A percentile compares a stretch with the other conserved stretches of the same genome.
These are phyloP conservation scores for Chalaropsis thielavioides DNA, from an alignment of 2,329 filamentous ascomycete genomes.

Conservation along the genomic window DNA sequence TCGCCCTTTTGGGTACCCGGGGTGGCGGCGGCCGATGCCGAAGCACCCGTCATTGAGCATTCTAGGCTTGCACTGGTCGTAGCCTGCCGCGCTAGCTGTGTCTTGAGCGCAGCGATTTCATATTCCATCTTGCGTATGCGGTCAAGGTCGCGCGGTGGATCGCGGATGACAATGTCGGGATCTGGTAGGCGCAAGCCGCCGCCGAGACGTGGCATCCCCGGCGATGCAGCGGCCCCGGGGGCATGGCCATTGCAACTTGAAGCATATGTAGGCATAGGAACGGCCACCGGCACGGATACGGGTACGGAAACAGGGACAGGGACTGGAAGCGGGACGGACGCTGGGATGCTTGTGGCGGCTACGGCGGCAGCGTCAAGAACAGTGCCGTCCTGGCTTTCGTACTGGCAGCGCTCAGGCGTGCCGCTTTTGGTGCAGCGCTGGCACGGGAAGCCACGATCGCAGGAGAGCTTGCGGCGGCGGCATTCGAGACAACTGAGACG, in stretches of 20 bases:
- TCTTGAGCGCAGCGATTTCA: slow-evolving; percentile 43
- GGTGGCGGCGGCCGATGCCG: slow-evolving; percentile 1
- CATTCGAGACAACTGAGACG: slow-evolving; percentile 47
- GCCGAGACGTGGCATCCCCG: slow-evolving; percentile 31
- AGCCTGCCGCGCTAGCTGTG: slow-evolving; percentile 32
- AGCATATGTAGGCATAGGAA: not conserved
- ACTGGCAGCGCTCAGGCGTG: slow-evolving; percentile 44
- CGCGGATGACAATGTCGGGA: slow-evolving; percentile 25
- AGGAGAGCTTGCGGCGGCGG: slow-evolving; percentile 45
- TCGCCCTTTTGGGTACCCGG: slow-evolving; percentile 32
- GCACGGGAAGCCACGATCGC: slow-evolving; percentile 46
- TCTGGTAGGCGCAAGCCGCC: slow-evolving; percentile 16
- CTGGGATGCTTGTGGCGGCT: slow-evolving; percentile 22
- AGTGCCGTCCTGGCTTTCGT: slow-evolving; percentile 41
- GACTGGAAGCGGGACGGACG: not conserved
- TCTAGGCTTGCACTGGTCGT: slow-evolving; percentile 26
- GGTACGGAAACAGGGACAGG: not conserved
- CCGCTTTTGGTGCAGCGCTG: slow-evolving; percentile 48
- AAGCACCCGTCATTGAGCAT: slow-evolving; percentile 33
- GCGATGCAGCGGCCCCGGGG: slow-evolving; percentile 24
- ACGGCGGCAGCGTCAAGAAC: slow-evolving; percentile 31
- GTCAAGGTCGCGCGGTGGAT: slow-evolving; percentile 38
- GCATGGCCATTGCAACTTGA: not conserved
- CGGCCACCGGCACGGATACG: not conserved
- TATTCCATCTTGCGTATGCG: slow-evolving; percentile 45